Conservation (phyloP, 257 asterid genomes). For the Solanum virginianum region DNA sequence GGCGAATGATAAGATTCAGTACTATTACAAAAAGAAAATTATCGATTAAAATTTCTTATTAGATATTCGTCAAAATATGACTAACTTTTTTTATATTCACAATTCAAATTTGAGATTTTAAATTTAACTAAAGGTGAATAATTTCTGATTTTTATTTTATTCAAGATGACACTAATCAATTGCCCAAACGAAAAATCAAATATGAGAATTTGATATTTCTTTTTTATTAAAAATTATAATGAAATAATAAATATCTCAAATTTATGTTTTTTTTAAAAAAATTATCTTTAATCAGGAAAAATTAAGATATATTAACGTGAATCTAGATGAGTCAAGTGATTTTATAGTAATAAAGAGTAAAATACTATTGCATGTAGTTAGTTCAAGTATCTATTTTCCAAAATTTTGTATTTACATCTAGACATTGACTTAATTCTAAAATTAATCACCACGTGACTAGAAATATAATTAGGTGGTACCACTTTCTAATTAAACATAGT, state of each 20-base stretch:
- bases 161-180: background rate
- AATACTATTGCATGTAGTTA: background rate
- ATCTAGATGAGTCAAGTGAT: no score
- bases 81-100: no score
- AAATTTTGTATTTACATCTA: background rate
- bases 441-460: background rate
- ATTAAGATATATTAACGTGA: background rate
- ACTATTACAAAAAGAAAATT: background rate
- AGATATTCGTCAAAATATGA: background rate
- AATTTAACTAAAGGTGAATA: background rate
- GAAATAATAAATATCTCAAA: background rate
- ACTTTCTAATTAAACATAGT: background rate
- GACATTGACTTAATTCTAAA: background rate
- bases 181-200: background rate
- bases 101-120: background rate
- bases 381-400: background rate
- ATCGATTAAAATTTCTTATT: background rate
- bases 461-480: background rate
- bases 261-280: background rate
- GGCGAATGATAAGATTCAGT: background rate
- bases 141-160: background rate
- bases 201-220: background rate
- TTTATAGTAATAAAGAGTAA: background rate
- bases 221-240: background rate
- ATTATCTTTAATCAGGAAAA: fast-evolving